Evolutionary conservation across 768 basidiomycete genomes (phyloP), one percentile per base, ranked within the genome.

Genomic region (Agaricus sinodeliciosus): DNA sequence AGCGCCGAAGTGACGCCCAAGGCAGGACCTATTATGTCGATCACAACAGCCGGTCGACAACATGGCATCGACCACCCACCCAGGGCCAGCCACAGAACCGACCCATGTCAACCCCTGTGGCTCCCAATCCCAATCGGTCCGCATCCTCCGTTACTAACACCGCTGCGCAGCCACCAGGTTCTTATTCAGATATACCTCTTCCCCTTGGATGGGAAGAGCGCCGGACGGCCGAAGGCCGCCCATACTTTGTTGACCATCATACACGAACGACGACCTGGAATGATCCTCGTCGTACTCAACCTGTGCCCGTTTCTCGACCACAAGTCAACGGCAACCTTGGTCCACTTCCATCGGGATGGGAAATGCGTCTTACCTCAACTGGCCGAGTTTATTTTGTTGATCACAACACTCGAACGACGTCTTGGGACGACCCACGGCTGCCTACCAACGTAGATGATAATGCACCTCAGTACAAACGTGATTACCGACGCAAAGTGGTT

Each of bases 381-480:
- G 79, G 79, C 7, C 78, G 91, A 31, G 85, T 94, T 15, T 95
- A 95, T 69, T 95, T 93, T 59, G 92, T 94, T 12, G 93, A 94
- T 64, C 93, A 95, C 69, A 94, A 87, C 57, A 87, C 85, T 36
- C 78, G 87, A 49, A 91, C 91, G 15, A 94, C 93, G 13, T 82
- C 89, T 5, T 94, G 92, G 93, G 93, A 94, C 63, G 93, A 95
- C 65, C 93, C 92, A 16, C 81, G 93, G 47, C 67, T 94, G 48
- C 92, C 93, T 0, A 84, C 81, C 1, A 80, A 84, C 56, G 72
- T 93, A 44, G 90, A 93, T 62, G 84, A 87, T 58, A 90, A 84
- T 68, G 90, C 90, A 3, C 93, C 92, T n/a, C 91, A 94, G 69
- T 94, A 94, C 70, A 94, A 94, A 69, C 85, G 90, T 57, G 92